Evolutionary conservation across 2,329 filamentous ascomycete genomes (phyloP).

Genomic region (Claviceps digitariae): DNA sequence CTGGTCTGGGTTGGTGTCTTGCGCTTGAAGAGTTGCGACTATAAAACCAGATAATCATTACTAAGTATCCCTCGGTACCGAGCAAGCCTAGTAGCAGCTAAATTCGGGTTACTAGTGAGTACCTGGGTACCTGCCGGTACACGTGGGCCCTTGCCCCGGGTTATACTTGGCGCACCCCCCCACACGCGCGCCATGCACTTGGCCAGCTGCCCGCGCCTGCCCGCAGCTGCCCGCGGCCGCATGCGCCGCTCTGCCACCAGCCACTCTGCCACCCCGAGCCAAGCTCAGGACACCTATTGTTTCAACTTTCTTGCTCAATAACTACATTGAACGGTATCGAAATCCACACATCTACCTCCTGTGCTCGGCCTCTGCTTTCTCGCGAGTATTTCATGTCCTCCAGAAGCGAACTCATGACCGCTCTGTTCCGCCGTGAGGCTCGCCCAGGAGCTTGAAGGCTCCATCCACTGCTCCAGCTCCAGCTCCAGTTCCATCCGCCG

Average conservation of each 20-base stretch:
- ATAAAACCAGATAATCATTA: too few relatives aligned
- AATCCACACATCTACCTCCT: too few relatives aligned
- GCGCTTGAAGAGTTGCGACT: too few relatives aligned
- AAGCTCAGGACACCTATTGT: neutral
- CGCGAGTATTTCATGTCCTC: neutral
- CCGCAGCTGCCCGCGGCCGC: neutral
- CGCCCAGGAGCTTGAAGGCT: slow-evolving; percentile 7
- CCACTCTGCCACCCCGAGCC: neutral
- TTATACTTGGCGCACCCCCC: too few relatives aligned
- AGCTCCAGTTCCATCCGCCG: neutral
- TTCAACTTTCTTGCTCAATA: neutral
- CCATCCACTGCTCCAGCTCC: neutral
- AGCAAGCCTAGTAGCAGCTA: too few relatives aligned
- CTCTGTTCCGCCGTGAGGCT: slow-evolving; percentile 12
- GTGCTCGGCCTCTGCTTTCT: neutral
- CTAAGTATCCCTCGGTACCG: too few relatives aligned
- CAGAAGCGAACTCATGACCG: slow-evolving; percentile 10
- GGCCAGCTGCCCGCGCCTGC: neutral
- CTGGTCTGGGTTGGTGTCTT: too few relatives aligned
- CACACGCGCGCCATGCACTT: too few relatives aligned
- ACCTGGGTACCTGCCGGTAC: too few relatives aligned
- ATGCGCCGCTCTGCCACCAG: neutral
- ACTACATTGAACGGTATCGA: neutral
- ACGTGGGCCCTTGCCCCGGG: neutral
- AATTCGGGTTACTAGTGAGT: too few relatives aligned